Conservation (phyloP, 2,329 filamentous ascomycete genomes). For the Helotiales sp. region DNA sequence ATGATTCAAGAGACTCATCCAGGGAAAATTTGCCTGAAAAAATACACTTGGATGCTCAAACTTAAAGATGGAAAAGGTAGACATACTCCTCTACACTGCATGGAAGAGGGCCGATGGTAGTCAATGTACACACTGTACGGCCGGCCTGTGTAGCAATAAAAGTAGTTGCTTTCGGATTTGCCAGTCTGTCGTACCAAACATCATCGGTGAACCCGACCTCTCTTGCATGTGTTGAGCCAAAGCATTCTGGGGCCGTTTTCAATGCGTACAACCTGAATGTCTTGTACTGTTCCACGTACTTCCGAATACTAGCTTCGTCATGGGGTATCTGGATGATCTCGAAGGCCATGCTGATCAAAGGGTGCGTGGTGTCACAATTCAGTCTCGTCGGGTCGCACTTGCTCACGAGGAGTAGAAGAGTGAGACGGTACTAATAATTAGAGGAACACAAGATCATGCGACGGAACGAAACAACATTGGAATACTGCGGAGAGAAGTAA, state of each 20-base stretch:
- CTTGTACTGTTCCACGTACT: conserved; percentile 35
- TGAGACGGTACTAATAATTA: not conserved
- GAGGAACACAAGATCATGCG: conserved; percentile 17
- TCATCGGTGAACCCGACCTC: conserved; percentile 46
- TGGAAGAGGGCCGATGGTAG: conserved; percentile 21
- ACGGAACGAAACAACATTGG: conserved; percentile 7
- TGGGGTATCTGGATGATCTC: conserved; percentile 36
- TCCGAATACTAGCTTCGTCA: conserved; percentile 32
- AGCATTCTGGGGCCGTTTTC: conserved; percentile 42
- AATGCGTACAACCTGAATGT: conserved; percentile 37
- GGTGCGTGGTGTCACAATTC: conserved; percentile 8
- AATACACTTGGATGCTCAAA: not conserved
- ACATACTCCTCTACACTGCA: conserved; percentile 27
- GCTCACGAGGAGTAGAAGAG: not conserved
- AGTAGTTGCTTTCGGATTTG: conserved; percentile 44
- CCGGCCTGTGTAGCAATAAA: conserved; percentile 42
- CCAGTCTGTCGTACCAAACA: conserved; percentile 46
- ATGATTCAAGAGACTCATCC: not conserved
- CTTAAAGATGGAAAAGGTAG: not conserved
- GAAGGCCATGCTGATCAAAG: conserved; percentile 30
- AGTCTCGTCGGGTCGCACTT: conserved; percentile 5
- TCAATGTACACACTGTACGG: conserved; percentile 40
- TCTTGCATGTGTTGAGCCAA: conserved; percentile 47
- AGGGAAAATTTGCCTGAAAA: too few relatives aligned
- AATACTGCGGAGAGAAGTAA: not conserved